Conservation (phyloP, 768 basidiomycete species). For the Agaricus bisporus region DNA sequence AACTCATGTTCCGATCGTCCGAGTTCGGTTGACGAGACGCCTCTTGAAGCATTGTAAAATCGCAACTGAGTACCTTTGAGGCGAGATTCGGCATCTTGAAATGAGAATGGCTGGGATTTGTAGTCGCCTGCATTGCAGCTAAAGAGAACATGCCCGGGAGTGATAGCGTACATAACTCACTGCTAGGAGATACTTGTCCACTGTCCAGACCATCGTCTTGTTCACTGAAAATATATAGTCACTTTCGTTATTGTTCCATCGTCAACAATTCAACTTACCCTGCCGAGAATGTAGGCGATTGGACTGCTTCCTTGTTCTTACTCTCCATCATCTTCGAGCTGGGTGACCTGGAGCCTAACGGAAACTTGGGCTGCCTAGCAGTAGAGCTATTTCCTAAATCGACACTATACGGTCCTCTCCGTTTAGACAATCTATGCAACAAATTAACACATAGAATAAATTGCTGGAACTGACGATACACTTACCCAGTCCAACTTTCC, state of each 20-base stretch:
- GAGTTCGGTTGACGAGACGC: conserved; percentile 10
- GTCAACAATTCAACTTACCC: conserved; percentile 15
- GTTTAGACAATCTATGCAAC: conserved; percentile 16
- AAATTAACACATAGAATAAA: not conserved
- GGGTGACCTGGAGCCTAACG: conserved; percentile 13
- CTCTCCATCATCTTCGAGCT: conserved; percentile 10
- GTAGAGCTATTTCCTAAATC: not conserved
- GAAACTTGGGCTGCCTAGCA: conserved; percentile 7
- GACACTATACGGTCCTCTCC: not conserved
- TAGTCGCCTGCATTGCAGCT: conserved; percentile 20
- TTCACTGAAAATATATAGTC: conserved; percentile 4
- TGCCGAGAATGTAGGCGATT: conserved; percentile 28
- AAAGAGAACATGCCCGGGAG: not conserved
- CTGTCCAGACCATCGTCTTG: conserved; percentile 45
- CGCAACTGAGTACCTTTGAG: conserved; percentile 1
- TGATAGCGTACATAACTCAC: conserved; percentile 29
- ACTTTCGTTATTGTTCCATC: no score
- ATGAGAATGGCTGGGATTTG: conserved; percentile 22
- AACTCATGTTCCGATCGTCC: conserved; percentile 3
- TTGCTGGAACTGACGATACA: conserved; percentile 1
- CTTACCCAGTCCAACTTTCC: conserved; percentile 39
- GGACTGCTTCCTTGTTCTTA: conserved; percentile 12
- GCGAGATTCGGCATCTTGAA: not conserved
- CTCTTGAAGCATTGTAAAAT: conserved; percentile 11
- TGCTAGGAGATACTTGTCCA: conserved; percentile 68